Base-by-base conservation (phyloP, 2,329 filamentous ascomycete genomes). In the Tympanopsis confertula region DNA sequence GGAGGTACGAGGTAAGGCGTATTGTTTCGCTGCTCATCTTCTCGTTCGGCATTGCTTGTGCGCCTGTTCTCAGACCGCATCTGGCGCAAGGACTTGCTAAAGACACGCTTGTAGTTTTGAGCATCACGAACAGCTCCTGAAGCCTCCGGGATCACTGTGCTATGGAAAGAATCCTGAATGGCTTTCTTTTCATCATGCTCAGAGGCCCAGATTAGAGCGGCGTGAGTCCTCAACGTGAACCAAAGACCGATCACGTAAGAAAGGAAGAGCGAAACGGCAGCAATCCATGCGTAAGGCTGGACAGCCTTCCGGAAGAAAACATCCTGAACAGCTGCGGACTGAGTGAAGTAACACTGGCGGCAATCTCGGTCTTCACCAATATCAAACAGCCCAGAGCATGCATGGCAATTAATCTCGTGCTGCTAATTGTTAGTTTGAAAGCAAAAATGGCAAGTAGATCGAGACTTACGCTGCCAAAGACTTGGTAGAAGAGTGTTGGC, bases 401-500 rank as follows among this genome's bases (percentile, higher is more conserved):
- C 74, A 40, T 76, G 74, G 53, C 91, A 98, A 51, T 86, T 91
- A 38, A 98, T 73, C 62, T 98, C 87, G 54, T 98, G 91, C 30
- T 33, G 17, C 7, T 7, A 18, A 15, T 33, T 15, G 17, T 10
- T 33, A 33, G 7, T 10, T 18, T 13, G 15, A 7, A 33, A 10
- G 7, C 15, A 15, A 33, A 13, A 33, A 17, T 33, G 30, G 30
- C 10, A 7, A 33, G 15, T 12, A 33, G 7, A 13, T 7, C 10
- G 15, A 33, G 15, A 33, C 30, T 13, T 17, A 33, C 30, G 36
- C 87, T 94, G 48, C 91, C 93, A 57, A 96, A 96, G 44, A 98
- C 94, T 54, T 98, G 89, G 61, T 96, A 98, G 62, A 98, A 98
- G 13, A 98, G 65, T 0, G 91, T 98, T 3, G 91, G 91, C 0